phyloP scores from a whole-genome alignment of 768 basidiomycete genomes.

The Amanita polypyramis region DNA sequence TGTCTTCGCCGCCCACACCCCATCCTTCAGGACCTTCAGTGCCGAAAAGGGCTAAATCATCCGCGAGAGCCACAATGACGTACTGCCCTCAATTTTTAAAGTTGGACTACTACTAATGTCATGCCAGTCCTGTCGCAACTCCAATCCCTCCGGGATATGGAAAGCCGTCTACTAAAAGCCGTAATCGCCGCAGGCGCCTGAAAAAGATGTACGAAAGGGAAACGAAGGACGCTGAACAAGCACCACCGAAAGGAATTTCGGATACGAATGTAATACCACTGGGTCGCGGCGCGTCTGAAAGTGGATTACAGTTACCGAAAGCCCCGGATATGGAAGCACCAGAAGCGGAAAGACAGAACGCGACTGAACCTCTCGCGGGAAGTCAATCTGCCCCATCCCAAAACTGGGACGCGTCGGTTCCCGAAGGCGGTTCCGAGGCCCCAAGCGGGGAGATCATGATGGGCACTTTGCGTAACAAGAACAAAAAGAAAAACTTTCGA shows the following conservation, averaged over 20 bases:
- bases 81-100: not conserved
- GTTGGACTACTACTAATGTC: not conserved
- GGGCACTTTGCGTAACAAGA: slow-evolving; percentile 59
- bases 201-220: slow-evolving; percentile 22
- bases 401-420: slow-evolving; percentile 1
- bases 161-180: slow-evolving; percentile 42
- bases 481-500: slow-evolving; percentile 63
- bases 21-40: slow-evolving; percentile 7
- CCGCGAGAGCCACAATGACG: not conserved
- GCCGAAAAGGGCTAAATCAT: slow-evolving; percentile 8
- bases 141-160: slow-evolving; percentile 50
- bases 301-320: not conserved
- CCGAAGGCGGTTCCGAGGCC: slow-evolving; percentile 9
- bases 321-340: not conserved
- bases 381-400: not conserved
- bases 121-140: not conserved
- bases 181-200: slow-evolving; percentile 47
- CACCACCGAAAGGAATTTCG: slow-evolving; percentile 21
- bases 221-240: slow-evolving; percentile 7
- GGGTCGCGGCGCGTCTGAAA: slow-evolving; percentile 12
- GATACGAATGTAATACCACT: slow-evolving; percentile 36
- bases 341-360: not conserved
- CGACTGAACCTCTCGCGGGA: not conserved
- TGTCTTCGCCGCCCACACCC: slow-evolving; percentile 9
- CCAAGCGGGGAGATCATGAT: slow-evolving; percentile 24